Evolutionary conservation across 495 filamentous ascomycete species (phyloP).

Genomic region (Penicillium verhagenii): DNA sequence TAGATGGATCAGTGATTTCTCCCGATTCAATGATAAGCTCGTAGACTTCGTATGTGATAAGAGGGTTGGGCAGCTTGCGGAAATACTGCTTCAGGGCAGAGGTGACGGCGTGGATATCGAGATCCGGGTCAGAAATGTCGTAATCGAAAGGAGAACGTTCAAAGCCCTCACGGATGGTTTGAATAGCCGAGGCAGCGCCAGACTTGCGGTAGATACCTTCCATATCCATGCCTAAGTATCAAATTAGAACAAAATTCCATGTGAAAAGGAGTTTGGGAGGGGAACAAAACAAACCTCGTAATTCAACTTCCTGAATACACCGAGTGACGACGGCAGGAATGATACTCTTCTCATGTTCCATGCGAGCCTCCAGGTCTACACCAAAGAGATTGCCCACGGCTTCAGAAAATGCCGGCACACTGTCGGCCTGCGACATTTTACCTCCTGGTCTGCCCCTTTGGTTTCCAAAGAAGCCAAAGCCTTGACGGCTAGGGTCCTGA

Average conservation of each 20-base stretch:
- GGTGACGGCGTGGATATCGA: conserved; percentile 96
- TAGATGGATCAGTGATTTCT: conserved; percentile 34
- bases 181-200: conserved; percentile 83
- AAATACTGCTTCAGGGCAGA: conserved; percentile 97
- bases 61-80: conserved; percentile 84
- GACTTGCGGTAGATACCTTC: conserved; percentile 99
- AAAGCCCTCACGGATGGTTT: conserved; percentile 84
- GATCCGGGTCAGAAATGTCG: conserved; percentile 88
- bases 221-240: conserved; percentile 80
- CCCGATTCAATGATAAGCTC: conserved; percentile 79
- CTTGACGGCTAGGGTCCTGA: conserved; percentile 59
- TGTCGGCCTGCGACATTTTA: conserved; percentile 55
- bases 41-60: conserved; percentile 92
- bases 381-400: conserved; percentile 72
- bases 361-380: conserved; percentile 80
- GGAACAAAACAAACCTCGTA: conserved; percentile 65
- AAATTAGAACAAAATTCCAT: background rate
- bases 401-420: conserved; percentile 52
- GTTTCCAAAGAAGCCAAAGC: conserved; percentile 73
- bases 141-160: conserved; percentile 69
- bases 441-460: conserved; percentile 49
- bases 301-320: conserved; percentile 96
- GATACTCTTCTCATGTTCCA: conserved; percentile 83
- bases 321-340: conserved; percentile 89
- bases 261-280: background rate